Percentiles rank a stretch among this genome's conserved stretches.
phyloP scores from a whole-genome alignment of 1,284 basidiomycete genomes.

The Ganoderma sinense region DNA sequence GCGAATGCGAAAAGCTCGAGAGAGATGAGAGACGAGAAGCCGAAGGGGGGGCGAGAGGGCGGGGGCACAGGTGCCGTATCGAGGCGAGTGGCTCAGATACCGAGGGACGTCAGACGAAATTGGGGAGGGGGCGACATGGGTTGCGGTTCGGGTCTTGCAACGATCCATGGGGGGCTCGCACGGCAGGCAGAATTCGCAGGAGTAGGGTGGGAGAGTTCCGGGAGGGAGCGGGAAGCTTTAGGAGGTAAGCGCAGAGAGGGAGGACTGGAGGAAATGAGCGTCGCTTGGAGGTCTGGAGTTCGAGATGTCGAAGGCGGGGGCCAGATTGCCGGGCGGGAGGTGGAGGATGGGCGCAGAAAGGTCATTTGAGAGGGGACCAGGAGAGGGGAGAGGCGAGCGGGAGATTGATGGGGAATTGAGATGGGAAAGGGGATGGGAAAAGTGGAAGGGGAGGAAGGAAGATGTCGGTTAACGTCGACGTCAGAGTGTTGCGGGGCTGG shows the following conservation, averaged over 20 bases:
- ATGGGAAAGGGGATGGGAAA: constrained; percentile 4
- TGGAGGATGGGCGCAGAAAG: not conserved
- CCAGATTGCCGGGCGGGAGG: not conserved
- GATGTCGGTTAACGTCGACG: not conserved
- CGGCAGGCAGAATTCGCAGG: not conserved
- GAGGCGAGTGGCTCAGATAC: constrained; percentile 2
- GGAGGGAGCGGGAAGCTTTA: constrained; percentile 20
- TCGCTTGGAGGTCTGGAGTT: not conserved
- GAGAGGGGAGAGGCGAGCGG: not conserved
- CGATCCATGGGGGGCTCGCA: not conserved
- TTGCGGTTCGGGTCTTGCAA: not conserved
- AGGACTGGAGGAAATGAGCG: not conserved
- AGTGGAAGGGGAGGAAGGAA: constrained; percentile 11
- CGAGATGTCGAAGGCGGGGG: not conserved
- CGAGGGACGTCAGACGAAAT: not conserved
- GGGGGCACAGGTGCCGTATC: not conserved
- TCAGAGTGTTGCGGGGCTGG: not conserved
- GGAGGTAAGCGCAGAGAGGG: constrained; percentile 2
- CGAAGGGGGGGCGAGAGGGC: not conserved
- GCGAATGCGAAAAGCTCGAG: not conserved
- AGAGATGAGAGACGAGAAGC: not conserved
- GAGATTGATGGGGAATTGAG: constrained; percentile 1
- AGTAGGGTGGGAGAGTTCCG: not conserved
- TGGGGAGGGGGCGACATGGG: not conserved
- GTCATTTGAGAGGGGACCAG: not conserved